These are phyloP conservation scores for Macrophomina pseudophaseolina DNA, from an alignment of 2,329 filamentous ascomycete genomes.

Conservation along the genomic window DNA sequence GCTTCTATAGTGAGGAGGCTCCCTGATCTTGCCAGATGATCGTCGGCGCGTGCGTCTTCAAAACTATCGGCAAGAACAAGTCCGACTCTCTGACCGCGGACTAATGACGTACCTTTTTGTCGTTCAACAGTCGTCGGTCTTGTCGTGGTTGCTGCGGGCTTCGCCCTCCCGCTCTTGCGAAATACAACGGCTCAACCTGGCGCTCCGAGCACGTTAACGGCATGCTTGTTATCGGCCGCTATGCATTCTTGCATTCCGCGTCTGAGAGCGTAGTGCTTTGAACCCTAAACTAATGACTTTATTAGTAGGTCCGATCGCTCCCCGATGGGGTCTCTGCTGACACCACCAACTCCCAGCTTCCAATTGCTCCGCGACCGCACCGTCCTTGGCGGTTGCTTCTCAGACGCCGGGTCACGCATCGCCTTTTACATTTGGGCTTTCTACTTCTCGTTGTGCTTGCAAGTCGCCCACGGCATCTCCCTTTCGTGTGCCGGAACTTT, in stretches of 20 bases:
- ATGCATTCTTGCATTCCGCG: conserved; percentile 42
- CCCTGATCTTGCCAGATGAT: background rate
- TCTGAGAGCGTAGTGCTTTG: conserved; percentile 47
- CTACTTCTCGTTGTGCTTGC: conserved; percentile 41
- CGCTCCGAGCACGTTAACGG: conserved; percentile 46
- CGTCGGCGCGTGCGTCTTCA: background rate
- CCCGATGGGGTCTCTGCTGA: too few relatives aligned
- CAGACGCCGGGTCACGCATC: conserved; percentile 42
- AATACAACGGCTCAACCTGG: conserved; percentile 34
- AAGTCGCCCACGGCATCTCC: conserved; percentile 36
- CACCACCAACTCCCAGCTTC: conserved; percentile 34
- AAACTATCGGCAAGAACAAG: background rate
- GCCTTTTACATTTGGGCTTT: conserved; percentile 41
- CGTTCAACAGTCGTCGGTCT: background rate
- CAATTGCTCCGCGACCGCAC: conserved; percentile 56
- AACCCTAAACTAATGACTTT: conserved; percentile 45
- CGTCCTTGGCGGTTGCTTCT: conserved; percentile 57
- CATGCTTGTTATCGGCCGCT: conserved; percentile 47
- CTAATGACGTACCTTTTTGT: background rate
- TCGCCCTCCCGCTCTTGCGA: background rate
- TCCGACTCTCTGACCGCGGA: conserved; percentile 59
- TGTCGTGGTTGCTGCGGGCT: background rate
- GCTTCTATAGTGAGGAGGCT: background rate
- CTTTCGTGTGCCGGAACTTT: conserved; percentile 28
- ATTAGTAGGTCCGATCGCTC: too few relatives aligned